Evolutionary conservation across 768 basidiomycete species (phyloP).

Genomic region (Cantharellus cinnabarinus): DNA sequence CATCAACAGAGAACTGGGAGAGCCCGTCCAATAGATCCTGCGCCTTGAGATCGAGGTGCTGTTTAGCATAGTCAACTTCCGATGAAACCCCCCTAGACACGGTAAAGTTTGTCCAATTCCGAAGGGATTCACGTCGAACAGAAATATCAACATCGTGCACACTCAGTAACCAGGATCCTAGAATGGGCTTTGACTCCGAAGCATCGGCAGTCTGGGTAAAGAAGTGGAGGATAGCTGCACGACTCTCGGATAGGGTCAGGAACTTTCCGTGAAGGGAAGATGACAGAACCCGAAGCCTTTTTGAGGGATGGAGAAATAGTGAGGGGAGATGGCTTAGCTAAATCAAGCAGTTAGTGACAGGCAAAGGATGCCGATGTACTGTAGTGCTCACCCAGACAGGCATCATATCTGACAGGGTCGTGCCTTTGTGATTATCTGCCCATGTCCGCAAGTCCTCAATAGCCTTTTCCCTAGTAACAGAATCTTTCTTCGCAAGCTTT

Average conservation of each 20-base stretch:
- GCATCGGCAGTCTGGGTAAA: constrained; percentile 27
- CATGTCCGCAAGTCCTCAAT: constrained; percentile 56
- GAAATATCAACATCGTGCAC: constrained; percentile 51
- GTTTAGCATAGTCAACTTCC: not conserved
- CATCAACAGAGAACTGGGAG: constrained; percentile 30
- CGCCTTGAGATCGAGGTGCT: constrained; percentile 16
- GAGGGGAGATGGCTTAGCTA: constrained; percentile 77
- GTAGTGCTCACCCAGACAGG: constrained; percentile 71
- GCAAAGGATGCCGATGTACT: not conserved
- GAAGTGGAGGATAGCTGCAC: constrained; percentile 30
- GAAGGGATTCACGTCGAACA: constrained; percentile 30
- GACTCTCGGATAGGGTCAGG: constrained; percentile 31
- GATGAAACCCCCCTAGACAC: constrained; percentile 14
- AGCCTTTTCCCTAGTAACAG: constrained; percentile 62
- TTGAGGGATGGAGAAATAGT: constrained; percentile 59
- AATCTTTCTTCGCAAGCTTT: constrained; percentile 74
- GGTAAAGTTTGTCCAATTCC: constrained; percentile 26
- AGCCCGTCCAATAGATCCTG: constrained; percentile 15
- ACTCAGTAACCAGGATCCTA: constrained; percentile 57
- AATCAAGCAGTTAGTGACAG: not conserved
- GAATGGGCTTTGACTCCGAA: constrained; percentile 32
- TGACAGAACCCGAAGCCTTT: constrained; percentile 45
- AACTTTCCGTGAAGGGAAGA: constrained; percentile 44
- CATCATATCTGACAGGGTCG: constrained; percentile 32
- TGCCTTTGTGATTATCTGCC: constrained; percentile 26